A percentile compares a stretch with the other conserved stretches of the same genome.
These are phyloP conservation scores for Talaromyces pinophilus DNA, from an alignment of 2,329 filamentous ascomycete genomes.

Conservation along the genomic window DNA sequence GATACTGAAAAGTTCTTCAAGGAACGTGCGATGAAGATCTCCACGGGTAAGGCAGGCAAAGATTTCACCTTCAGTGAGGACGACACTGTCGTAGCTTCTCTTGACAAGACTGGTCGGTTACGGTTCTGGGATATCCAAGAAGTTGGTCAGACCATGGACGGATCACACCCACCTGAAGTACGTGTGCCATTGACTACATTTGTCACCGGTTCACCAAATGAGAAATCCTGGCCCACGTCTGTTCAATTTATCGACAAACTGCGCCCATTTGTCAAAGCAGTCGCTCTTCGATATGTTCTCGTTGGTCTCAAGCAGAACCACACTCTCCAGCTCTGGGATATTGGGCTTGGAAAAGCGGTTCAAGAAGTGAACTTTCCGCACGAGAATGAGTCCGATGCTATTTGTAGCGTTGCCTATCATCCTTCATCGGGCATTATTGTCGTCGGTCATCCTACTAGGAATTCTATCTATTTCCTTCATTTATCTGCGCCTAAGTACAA, in stretches of 20 bases:
- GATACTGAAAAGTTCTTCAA: slow-evolving; percentile 85
- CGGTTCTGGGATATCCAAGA: slow-evolving; percentile 98
- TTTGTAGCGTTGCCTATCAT: slow-evolving; percentile 95
- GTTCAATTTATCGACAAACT: slow-evolving; percentile 95
- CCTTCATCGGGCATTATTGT: slow-evolving; percentile 89
- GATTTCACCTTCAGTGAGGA: slow-evolving; percentile 98
- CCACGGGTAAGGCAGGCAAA: slow-evolving; percentile 96
- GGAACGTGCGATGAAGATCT: slow-evolving; percentile 87
- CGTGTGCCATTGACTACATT: slow-evolving; percentile 84
- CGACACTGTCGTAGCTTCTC: slow-evolving; percentile 87
- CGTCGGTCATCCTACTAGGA: slow-evolving; percentile 92
- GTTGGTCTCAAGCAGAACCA: slow-evolving; percentile 99
- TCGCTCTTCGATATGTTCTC: slow-evolving; percentile 90
- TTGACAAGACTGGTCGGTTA: slow-evolving; percentile 94
- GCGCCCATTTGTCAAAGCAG: slow-evolving; percentile 85
- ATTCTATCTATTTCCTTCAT: slow-evolving; percentile 96
- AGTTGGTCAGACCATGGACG: slow-evolving; percentile 58
- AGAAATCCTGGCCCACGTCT: slow-evolving; percentile 96
- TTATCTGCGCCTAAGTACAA: slow-evolving; percentile 92
- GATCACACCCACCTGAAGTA: slow-evolving; percentile 66
- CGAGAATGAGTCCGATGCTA: slow-evolving; percentile 93
- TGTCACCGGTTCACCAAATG: slow-evolving; percentile 78
- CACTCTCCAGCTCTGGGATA: slow-evolving; percentile 96
- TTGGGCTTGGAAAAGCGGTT: slow-evolving; percentile 90
- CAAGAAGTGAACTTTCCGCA: slow-evolving; percentile 97